Evolutionary conservation across 306 rosid species (phyloP).

Genomic region (Pterocarpus santalinus): DNA sequence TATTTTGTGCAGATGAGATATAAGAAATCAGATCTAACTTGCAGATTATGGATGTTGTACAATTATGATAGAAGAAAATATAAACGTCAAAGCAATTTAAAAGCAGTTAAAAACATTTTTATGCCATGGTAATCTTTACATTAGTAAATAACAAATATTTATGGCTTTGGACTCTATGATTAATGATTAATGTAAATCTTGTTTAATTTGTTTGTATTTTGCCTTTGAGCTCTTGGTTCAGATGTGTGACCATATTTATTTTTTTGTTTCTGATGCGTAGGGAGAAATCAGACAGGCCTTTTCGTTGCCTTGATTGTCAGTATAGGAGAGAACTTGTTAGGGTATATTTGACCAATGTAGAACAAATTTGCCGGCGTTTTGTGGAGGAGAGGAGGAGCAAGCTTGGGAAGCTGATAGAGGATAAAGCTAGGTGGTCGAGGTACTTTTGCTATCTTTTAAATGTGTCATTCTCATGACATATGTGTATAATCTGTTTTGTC

Average conservation of each 20-base stretch:
- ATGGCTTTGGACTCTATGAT: background rate
- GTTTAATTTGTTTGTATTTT: constrained; percentile 1
- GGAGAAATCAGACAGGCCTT: constrained; percentile 96
- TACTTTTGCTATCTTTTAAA: constrained; percentile 51
- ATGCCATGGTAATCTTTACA: too few relatives aligned
- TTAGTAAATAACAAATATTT: background rate
- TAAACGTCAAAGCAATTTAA: background rate
- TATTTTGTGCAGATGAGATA: background rate
- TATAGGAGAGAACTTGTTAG: constrained; percentile 99
- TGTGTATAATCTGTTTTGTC: background rate
- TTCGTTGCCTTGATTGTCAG: constrained; percentile 97
- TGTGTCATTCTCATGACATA: constrained; percentile 18
- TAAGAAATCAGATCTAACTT: background rate
- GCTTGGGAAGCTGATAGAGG: constrained; percentile 90
- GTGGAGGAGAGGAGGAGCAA: constrained; percentile 96
- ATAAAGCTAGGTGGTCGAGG: constrained; percentile 99
- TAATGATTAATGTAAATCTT: background rate
- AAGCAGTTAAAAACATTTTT: background rate
- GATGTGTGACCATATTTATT: constrained; percentile 28
- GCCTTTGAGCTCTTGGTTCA: constrained; percentile 38
- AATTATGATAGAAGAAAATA: background rate
- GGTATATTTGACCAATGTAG: constrained; percentile 96
- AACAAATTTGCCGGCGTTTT: constrained; percentile 97
- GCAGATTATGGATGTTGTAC: background rate
- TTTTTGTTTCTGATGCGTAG: constrained; percentile 62